Percentiles rank a stretch among this genome's conserved stretches.
Conservation (phyloP, 2,329 filamentous ascomycete species). For the Penicillium hordei region DNA sequence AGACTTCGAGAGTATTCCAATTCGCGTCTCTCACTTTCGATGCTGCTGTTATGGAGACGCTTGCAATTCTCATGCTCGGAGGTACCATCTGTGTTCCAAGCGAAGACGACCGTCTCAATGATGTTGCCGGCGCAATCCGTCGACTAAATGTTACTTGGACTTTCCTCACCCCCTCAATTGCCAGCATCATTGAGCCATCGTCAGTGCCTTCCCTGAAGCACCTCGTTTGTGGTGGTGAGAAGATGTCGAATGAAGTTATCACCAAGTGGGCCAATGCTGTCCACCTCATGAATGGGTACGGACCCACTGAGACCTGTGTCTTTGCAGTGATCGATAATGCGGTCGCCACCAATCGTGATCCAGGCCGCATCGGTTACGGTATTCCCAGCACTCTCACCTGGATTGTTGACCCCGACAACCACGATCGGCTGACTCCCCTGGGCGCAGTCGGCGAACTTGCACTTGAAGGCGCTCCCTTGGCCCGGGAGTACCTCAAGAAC, state of each 20-base stretch:
- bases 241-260: constrained; percentile 71
- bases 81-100: constrained; percentile 52
- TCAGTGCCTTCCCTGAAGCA: constrained; percentile 44
- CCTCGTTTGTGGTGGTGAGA: constrained; percentile 51
- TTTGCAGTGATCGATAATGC: constrained; percentile 33
- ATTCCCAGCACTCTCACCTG: constrained; percentile 32
- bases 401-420: constrained; percentile 38
- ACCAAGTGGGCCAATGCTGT: constrained; percentile 60
- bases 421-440: constrained; percentile 37
- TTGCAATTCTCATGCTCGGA: constrained; percentile 42
- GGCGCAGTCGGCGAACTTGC: constrained; percentile 39
- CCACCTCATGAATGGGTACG: constrained; percentile 42
- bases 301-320: constrained; percentile 39
- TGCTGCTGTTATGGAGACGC: constrained; percentile 43
- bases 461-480: constrained; percentile 41
- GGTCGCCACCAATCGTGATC: constrained; percentile 28
- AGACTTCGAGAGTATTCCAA: constrained; percentile 37
- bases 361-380: constrained; percentile 29
- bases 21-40: constrained; percentile 51
- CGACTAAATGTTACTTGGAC: constrained; percentile 52
- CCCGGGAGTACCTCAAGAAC: constrained; percentile 43
- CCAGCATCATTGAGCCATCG: constrained; percentile 42
- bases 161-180: constrained; percentile 48
- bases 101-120: constrained; percentile 48
- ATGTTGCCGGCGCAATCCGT: constrained; percentile 49